Conservation (phyloP, 2,329 filamentous ascomycete species). For the Lachnellula suecica region DNA sequence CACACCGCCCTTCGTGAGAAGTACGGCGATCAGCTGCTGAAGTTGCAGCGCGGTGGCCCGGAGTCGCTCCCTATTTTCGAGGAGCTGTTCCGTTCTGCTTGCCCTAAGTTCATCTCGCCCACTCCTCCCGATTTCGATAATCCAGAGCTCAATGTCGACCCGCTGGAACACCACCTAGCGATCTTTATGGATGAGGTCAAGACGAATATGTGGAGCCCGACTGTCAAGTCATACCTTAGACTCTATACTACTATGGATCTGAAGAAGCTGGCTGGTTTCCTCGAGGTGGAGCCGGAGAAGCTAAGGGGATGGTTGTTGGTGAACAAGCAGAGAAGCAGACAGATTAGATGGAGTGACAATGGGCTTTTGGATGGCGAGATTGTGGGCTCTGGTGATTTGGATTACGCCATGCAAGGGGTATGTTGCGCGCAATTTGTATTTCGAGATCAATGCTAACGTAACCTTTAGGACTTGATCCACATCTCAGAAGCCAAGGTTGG, state of each 20-base stretch:
- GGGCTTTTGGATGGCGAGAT: slow-evolving; percentile 89
- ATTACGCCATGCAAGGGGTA: slow-evolving; percentile 94
- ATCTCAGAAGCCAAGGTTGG: slow-evolving; percentile 99
- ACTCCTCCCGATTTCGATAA: slow-evolving; percentile 97
- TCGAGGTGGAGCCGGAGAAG: slow-evolving; percentile 96
- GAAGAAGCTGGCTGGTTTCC: slow-evolving; percentile 95
- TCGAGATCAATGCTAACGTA: slow-evolving; percentile 18
- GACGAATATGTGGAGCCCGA: slow-evolving; percentile 98
- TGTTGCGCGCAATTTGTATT: slow-evolving; percentile 42
- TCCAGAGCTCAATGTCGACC: slow-evolving; percentile 93
- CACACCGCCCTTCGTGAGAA: slow-evolving; percentile 97
- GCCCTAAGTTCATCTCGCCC: slow-evolving; percentile 99
- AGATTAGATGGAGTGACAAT: slow-evolving; percentile 90
- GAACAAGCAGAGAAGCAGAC: slow-evolving; percentile 98
- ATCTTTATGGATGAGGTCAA: slow-evolving; percentile 99
- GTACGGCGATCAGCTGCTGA: slow-evolving; percentile 97
- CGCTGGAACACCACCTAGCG: slow-evolving; percentile 92
- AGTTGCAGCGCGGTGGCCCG: slow-evolving; percentile 93
- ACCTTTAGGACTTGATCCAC: slow-evolving; percentile 84
- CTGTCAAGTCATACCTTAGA: slow-evolving; percentile 96
- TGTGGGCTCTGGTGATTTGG: slow-evolving; percentile 90
- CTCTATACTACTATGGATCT: slow-evolving; percentile 99
- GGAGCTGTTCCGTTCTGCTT: slow-evolving; percentile 96
- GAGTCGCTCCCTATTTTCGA: slow-evolving; percentile 96
- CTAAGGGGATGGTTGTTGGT: slow-evolving; percentile 90